A percentile compares a stretch with the other conserved stretches of the same genome.
Conservation (phyloP, 805 yeast genomes). For the Candida boidinii region DNA sequence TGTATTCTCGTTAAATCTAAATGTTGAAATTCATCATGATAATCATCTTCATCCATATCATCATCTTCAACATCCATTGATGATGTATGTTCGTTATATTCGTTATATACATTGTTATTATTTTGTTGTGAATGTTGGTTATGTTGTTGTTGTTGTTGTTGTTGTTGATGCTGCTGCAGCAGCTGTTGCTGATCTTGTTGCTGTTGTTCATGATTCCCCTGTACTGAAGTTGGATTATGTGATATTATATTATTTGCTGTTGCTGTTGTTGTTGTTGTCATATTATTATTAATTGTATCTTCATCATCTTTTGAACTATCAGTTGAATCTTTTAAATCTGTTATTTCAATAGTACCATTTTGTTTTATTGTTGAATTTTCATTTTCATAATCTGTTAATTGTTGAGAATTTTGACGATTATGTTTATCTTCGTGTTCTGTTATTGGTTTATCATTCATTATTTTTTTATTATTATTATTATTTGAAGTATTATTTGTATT, state of each 20-base stretch:
- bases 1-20: conserved; percentile 59
- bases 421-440: background rate
- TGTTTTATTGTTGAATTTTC: conserved; percentile 2
- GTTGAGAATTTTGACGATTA: no score
- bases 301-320: conserved; percentile 29
- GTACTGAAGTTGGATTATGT: no score
- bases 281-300: conserved; percentile 15
- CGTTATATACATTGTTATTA: no score
- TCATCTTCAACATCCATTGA: conserved; percentile 3
- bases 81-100: background rate
- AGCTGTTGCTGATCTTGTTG: conserved; percentile 2
- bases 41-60: conserved; percentile 19
- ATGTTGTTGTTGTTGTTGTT: conserved; percentile 7
- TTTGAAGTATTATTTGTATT: background rate
- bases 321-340: conserved; percentile 25
- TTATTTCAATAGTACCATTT: conserved; percentile 11
- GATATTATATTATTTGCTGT: background rate
- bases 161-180: conserved; percentile 5
- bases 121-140: conserved; percentile 1
- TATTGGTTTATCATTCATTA: conserved; percentile 1
- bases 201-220: conserved; percentile 3
- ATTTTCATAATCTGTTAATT: no score
- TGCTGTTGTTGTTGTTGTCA: background rate
- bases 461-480: background rate
- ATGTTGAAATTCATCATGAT: conserved; percentile 18